Percentiles rank a stretch among this genome's conserved stretches.
These are phyloP conservation scores for Cryptococcus sp. DNA, from an alignment of 1,284 basidiomycete genomes.

Conservation along the genomic window DNA sequence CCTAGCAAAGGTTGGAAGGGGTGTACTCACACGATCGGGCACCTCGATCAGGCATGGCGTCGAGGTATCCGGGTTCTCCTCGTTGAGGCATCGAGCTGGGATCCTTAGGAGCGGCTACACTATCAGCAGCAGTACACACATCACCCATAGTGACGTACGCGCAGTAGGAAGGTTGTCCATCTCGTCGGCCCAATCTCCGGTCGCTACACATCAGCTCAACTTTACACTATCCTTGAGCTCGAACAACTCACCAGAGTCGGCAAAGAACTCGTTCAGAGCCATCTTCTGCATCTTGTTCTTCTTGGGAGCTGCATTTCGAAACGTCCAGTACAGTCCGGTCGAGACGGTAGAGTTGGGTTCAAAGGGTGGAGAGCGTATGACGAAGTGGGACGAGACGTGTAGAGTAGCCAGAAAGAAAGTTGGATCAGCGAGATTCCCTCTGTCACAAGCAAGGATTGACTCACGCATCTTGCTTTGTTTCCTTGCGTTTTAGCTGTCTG, in stretches of 20 bases:
- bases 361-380: too few relatives aligned
- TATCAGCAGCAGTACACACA: slow-evolving; percentile 26
- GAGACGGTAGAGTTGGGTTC: background rate
- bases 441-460: too few relatives aligned
- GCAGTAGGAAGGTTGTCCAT: slow-evolving; percentile 84
- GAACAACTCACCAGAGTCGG: slow-evolving; percentile 60
- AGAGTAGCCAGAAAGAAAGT: too few relatives aligned
- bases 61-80: slow-evolving; percentile 47
- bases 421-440: too few relatives aligned
- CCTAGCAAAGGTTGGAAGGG: background rate
- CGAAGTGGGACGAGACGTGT: too few relatives aligned
- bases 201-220: slow-evolving; percentile 50
- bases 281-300: slow-evolving; percentile 91
- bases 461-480: too few relatives aligned
- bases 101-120: slow-evolving; percentile 11
- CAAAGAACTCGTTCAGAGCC: slow-evolving; percentile 81
- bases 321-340: too few relatives aligned
- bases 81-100: slow-evolving; percentile 30
- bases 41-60: slow-evolving; percentile 44
- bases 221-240: background rate
- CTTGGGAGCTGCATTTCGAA: slow-evolving; percentile 42
- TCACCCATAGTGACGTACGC: slow-evolving; percentile 57
- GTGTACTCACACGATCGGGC: slow-evolving; percentile 12
- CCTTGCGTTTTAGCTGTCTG: too few relatives aligned
- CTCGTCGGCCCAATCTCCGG: slow-evolving; percentile 91